Conservation (phyloP, 2,329 filamentous ascomycete genomes). For the Neospermospora avenae region DNA sequence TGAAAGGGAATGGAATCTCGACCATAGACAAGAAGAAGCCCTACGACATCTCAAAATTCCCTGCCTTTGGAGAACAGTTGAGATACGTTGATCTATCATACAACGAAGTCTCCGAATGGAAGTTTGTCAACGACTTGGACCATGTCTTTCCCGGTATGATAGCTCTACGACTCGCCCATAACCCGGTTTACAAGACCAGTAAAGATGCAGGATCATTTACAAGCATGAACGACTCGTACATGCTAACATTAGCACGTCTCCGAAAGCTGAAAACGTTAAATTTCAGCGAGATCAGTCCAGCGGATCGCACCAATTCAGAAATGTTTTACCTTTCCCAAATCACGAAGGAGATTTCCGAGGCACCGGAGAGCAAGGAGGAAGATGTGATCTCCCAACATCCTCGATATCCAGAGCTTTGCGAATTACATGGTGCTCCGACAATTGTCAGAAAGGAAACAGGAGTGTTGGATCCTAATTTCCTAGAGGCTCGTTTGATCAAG, state of each 20-base stretch:
- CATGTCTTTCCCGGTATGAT: constrained; percentile 68
- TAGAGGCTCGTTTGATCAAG: constrained; percentile 73
- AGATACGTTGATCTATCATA: constrained; percentile 69
- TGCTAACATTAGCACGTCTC: constrained; percentile 80
- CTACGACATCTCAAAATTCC: neutral
- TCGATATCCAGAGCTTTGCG: constrained; percentile 71
- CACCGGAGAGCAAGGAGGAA: constrained; percentile 50
- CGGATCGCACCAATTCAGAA: constrained; percentile 83
- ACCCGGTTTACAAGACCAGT: constrained; percentile 66
- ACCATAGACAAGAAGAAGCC: constrained; percentile 44
- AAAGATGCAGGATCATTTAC: constrained; percentile 41
- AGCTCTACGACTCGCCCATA: constrained; percentile 77
- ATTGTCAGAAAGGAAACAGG: constrained; percentile 48
- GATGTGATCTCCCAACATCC: constrained; percentile 63
- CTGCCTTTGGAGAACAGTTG: constrained; percentile 25
- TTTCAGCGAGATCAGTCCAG: constrained; percentile 65
- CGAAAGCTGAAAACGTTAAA: constrained; percentile 66
- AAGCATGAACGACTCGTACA: constrained; percentile 76
- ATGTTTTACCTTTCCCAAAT: constrained; percentile 90
- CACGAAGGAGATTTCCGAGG: constrained; percentile 65
- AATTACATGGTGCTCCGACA: constrained; percentile 68
- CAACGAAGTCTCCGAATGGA: constrained; percentile 68
- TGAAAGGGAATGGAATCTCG: constrained; percentile 75
- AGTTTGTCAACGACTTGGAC: constrained; percentile 68
- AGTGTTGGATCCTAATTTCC: constrained; percentile 69